A percentile compares a stretch with the other conserved stretches of the same genome.
Conservation (phyloP, 2,329 filamentous ascomycete genomes). For the Beauveria varroae region DNA sequence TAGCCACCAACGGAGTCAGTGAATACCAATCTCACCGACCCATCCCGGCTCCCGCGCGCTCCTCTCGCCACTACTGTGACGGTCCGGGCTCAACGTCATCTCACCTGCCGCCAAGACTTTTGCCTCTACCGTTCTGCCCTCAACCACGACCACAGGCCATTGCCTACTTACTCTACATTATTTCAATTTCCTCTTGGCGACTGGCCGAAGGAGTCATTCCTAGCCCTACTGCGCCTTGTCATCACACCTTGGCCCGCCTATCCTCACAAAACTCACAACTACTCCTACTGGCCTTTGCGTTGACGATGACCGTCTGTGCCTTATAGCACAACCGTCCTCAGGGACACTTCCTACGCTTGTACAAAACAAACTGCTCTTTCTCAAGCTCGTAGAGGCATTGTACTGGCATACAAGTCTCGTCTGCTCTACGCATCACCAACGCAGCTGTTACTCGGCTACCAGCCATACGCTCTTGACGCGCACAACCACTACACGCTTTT, state of each 20-base stretch:
- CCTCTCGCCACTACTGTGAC: background rate
- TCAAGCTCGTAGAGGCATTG: constrained; percentile 13
- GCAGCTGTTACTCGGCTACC: background rate
- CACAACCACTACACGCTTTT: background rate
- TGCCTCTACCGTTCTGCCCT: background rate
- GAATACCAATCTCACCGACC: background rate
- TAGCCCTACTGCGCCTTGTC: background rate
- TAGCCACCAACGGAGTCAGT: background rate
- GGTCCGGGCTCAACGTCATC: constrained; percentile 1
- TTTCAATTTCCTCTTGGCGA: background rate
- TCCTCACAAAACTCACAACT: background rate
- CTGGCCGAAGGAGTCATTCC: background rate
- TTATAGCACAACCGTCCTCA: constrained; percentile 33
- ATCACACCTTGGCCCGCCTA: background rate
- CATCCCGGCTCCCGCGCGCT: background rate
- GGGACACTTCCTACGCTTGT: constrained; percentile 22
- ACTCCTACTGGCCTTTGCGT: constrained; percentile 11
- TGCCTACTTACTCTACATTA: background rate
- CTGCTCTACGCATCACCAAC: constrained; percentile 15
- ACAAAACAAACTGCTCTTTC: background rate
- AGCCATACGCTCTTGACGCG: background rate
- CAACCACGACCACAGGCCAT: background rate
- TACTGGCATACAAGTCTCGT: constrained; percentile 20
- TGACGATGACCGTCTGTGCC: constrained; percentile 24
- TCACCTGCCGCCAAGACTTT: constrained; percentile 1